Base-by-base conservation (phyloP, 345 rosid species). In the Linum lewisii region DNA sequence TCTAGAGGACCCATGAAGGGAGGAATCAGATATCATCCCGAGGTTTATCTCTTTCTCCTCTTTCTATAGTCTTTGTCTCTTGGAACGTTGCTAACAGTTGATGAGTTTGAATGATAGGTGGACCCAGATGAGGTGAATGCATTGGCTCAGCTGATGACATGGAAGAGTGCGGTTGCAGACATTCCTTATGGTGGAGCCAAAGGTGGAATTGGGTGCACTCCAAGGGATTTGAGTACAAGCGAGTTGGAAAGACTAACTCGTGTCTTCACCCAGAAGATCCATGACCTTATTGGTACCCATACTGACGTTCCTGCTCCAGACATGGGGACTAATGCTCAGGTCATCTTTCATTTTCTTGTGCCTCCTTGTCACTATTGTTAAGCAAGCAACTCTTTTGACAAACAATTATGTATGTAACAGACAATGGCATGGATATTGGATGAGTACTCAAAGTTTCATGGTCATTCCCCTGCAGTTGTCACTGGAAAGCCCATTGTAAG, bases 1-100 rank as follows among this genome's bases (percentile, higher is more conserved):
- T 77, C 99, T 54, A 96, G 99, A 57, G 99, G 99, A 14, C 97
- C 97, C 75, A 94, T 94, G 99, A 94, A 94, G 72, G 97, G 99
- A 32, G 99, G 99, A 24, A 94, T 94, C 81, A 82, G 99, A 85
- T 94, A 84, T 66, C 99, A 94, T 74, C 99, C 86, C 45, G 97
- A 94, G 99, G 99, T 90, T 11, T n/a, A 11, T 24, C 9, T 34
- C 56, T 19, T 3, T 44, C 20, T 52, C 29, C 19, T 36, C 36
- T 51, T 34, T 6, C 10, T 34, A 5, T 11, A n/a, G n/a, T n/a
- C n/a, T n/a, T 34, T 34, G 38, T 34, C 10, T 34, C 38, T 34
- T 34, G n/a, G n/a, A n/a, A n/a, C n/a, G n/a, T 34, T 9, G 38
- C 4, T 34, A 34, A 34, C 9, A 9, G 4, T 34, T 34, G 38